phyloP scores from a whole-genome alignment of 2,329 filamentous ascomycete genomes.

The Blastomyces parvus region DNA sequence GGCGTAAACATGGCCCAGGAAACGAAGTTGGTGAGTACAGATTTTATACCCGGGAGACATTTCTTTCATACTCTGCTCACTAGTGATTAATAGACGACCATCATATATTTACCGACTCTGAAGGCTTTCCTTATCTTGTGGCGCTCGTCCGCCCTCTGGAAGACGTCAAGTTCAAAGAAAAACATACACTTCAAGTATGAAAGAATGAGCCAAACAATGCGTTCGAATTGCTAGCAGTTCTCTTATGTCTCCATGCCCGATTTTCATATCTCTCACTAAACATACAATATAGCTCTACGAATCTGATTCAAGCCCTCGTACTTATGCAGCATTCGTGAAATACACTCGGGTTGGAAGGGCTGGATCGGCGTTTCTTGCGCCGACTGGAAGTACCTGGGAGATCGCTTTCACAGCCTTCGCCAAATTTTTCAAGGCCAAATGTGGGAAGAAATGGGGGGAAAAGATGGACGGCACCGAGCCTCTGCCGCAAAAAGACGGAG shows the following conservation, averaged over 20 bases:
- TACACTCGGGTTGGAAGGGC: constrained; percentile 28
- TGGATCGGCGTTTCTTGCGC: constrained; percentile 26
- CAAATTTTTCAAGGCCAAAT: constrained; percentile 49
- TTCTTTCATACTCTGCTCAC: background rate
- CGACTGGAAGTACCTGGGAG: constrained; percentile 24
- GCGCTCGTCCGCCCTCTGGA: constrained; percentile 47
- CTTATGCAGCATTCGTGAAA: constrained; percentile 53
- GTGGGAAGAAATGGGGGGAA: constrained; percentile 52
- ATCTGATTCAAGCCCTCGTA: constrained; percentile 48
- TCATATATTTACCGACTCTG: constrained; percentile 54
- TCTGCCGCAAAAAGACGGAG: constrained; percentile 18
- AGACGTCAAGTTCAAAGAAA: constrained; percentile 45
- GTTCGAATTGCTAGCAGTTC: background rate
- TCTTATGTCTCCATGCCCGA: background rate
- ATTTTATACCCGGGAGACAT: background rate
- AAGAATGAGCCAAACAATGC: background rate
- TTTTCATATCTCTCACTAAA: constrained; percentile 8
- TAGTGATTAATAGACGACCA: constrained; percentile 43
- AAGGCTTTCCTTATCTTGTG: constrained; percentile 56
- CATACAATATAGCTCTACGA: constrained; percentile 53
- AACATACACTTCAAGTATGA: constrained; percentile 48
- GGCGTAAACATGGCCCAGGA: background rate
- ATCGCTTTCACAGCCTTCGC: constrained; percentile 45
- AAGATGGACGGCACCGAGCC: constrained; percentile 17
- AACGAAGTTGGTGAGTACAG: constrained; percentile 3